Evolutionary conservation across 176 grass and related monocot species (phyloP).

Genomic region (Lolium multiflorum): DNA sequence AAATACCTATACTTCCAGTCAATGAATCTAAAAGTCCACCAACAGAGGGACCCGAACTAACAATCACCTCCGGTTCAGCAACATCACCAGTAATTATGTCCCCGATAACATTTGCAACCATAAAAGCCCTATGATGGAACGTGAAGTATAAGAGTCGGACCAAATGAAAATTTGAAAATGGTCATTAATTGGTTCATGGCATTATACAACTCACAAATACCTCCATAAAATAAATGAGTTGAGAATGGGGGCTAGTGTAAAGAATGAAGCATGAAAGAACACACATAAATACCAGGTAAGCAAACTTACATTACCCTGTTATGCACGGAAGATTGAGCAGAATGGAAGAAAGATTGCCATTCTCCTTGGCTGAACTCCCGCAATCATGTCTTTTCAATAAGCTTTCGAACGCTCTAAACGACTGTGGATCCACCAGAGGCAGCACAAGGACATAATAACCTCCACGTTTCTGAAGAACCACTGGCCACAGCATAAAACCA

Average conservation of each 20-base stretch:
- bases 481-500: slow-evolving; percentile 77
- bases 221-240: not conserved
- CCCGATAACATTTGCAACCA: slow-evolving; percentile 87
- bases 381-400: slow-evolving; percentile 72
- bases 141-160: slow-evolving; percentile 19
- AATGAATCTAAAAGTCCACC: slow-evolving; percentile 93
- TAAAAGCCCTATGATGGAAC: slow-evolving; percentile 71
- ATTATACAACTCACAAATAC: not conserved
- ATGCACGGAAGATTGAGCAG: slow-evolving; percentile 93
- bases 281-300: slow-evolving; percentile 29
- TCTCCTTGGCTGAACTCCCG: slow-evolving; percentile 74
- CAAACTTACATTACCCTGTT: slow-evolving; percentile 99
- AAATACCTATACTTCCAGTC: slow-evolving; percentile 95
- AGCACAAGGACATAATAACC: slow-evolving; percentile 78
- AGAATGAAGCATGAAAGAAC: slow-evolving; percentile 26
- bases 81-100: slow-evolving; percentile 85
- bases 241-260: not conserved
- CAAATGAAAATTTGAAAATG: not conserved
- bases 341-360: slow-evolving; percentile 74
- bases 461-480: slow-evolving; percentile 78
- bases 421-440: slow-evolving; percentile 72
- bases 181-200: not conserved
- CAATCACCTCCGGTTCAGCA: slow-evolving; percentile 74
- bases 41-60: slow-evolving; percentile 69
- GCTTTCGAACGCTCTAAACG: slow-evolving; percentile 64